Percentiles rank a stretch among this genome's conserved stretches.
phyloP scores from a whole-genome alignment of 768 basidiomycete species.

The Russula earlei region DNA sequence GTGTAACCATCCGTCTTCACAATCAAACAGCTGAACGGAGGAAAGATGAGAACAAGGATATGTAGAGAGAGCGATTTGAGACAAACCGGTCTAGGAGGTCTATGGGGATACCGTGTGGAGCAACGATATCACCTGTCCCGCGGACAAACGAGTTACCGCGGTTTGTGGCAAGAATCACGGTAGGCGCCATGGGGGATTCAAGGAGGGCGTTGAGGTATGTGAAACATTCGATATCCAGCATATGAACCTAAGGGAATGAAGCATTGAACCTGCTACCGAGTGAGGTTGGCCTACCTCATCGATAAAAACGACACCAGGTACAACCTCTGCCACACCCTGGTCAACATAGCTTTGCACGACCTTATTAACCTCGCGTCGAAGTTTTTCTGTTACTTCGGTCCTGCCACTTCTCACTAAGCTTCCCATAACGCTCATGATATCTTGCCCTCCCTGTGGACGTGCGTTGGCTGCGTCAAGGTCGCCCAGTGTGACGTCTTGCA shows the following conservation, averaged over 20 bases:
- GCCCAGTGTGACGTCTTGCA: slow-evolving; percentile 90
- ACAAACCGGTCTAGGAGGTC: slow-evolving; percentile 85
- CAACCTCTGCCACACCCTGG: slow-evolving; percentile 95
- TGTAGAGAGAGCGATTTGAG: background rate
- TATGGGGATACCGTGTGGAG: slow-evolving; percentile 89
- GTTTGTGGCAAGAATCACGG: slow-evolving; percentile 95
- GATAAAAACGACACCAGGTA: slow-evolving; percentile 97
- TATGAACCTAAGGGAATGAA: slow-evolving; percentile 66
- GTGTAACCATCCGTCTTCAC: slow-evolving; percentile 85
- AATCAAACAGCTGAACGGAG: slow-evolving; percentile 86
- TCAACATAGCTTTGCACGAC: slow-evolving; percentile 96
- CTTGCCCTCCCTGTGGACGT: slow-evolving; percentile 91
- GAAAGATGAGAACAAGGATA: background rate
- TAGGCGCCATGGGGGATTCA: slow-evolving; percentile 95
- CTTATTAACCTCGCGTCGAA: slow-evolving; percentile 92
- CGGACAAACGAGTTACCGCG: slow-evolving; percentile 87
- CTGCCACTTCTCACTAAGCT: slow-evolving; percentile 83
- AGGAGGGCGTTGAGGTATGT: slow-evolving; percentile 94
- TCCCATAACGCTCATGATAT: slow-evolving; percentile 97
- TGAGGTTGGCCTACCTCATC: slow-evolving; percentile 65
- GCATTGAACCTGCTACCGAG: background rate
- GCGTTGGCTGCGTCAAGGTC: slow-evolving; percentile 97
- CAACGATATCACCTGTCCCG: slow-evolving; percentile 84
- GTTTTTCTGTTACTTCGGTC: slow-evolving; percentile 95
- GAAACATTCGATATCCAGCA: slow-evolving; percentile 99